phyloP scores from a whole-genome alignment of 1,139 yeast genomes.

The Sugiyamaella castrensis region DNA sequence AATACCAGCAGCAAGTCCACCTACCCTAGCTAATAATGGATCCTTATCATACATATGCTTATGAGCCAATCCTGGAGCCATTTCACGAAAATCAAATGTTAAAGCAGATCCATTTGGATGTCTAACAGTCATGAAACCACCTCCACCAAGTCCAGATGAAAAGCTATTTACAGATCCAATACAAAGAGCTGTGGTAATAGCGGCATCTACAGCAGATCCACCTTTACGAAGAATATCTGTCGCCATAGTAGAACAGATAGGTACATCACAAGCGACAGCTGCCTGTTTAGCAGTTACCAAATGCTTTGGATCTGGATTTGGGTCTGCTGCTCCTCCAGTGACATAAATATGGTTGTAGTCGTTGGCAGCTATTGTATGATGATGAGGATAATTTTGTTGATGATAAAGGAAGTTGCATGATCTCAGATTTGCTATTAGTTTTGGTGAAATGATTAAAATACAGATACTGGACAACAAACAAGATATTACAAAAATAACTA shows the following conservation, averaged over 20 bases:
- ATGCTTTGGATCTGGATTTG: slow-evolving; percentile 38
- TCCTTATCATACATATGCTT: slow-evolving; percentile 61
- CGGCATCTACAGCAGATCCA: slow-evolving; percentile 92
- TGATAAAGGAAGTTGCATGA: too few species aligned
- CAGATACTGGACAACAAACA: too few species aligned
- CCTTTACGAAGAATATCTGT: slow-evolving; percentile 50
- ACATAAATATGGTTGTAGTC: not conserved
- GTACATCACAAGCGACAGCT: slow-evolving; percentile 77
- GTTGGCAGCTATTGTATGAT: too few species aligned
- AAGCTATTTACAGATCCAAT: slow-evolving; percentile 80
- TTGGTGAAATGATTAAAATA: too few species aligned
- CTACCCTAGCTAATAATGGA: slow-evolving; percentile 56
- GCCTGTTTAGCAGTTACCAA: slow-evolving; percentile 34
- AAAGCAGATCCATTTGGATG: slow-evolving; percentile 46
- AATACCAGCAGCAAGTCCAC: slow-evolving; percentile 80
- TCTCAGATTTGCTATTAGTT: too few species aligned
- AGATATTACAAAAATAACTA: too few species aligned
- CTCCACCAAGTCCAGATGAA: slow-evolving; percentile 93
- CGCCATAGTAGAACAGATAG: slow-evolving; percentile 69
- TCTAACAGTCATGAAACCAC: slow-evolving; percentile 68
- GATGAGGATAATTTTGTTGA: too few species aligned
- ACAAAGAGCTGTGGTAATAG: slow-evolving; percentile 84
- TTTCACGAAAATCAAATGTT: slow-evolving; percentile 84
- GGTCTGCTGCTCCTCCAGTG: slow-evolving; percentile 17
- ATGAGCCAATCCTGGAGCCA: slow-evolving; percentile 66